These are phyloP conservation scores for Diplosphaera chodatii DNA, from an alignment of 139 green algal genomes.

Conservation along the genomic window DNA sequence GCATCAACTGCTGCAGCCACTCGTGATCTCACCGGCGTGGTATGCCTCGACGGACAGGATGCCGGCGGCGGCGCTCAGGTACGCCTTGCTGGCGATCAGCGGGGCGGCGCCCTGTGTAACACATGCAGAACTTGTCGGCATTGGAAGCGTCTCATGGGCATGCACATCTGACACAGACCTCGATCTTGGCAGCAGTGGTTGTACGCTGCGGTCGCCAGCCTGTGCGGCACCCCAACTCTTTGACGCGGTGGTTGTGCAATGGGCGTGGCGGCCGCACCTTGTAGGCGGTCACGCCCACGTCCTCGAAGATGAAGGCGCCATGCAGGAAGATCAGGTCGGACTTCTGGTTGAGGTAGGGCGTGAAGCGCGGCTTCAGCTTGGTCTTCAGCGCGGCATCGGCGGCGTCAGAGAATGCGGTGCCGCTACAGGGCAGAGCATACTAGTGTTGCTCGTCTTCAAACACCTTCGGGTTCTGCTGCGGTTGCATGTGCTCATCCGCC, in stretches of 20 bases:
- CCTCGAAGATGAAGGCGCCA: conserved; percentile 50
- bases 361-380: conserved; percentile 31
- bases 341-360: conserved; percentile 20
- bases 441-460: conserved; percentile 5
- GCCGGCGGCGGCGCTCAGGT: conserved; percentile 4
- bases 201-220: no score
- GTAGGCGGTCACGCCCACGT: conserved; percentile 4
- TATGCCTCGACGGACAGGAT: conserved; percentile 50
- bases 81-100: not conserved
- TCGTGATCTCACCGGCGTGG: conserved; percentile 33
- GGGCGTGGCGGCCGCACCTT: conserved; percentile 1
- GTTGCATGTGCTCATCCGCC: not conserved
- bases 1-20: no score
- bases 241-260: no score
- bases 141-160: no score
- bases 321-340: conserved; percentile 35
- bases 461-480: conserved; percentile 24
- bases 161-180: not conserved
- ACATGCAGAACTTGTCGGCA: no score
- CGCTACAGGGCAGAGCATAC: not conserved
- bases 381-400: conserved; percentile 30
- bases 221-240: no score
- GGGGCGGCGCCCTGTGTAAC: not conserved
- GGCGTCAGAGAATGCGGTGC: conserved; percentile 26
- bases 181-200: no score